phyloP scores from a whole-genome alignment of 2,329 filamentous ascomycete species.

The Xylariaceae sp. region DNA sequence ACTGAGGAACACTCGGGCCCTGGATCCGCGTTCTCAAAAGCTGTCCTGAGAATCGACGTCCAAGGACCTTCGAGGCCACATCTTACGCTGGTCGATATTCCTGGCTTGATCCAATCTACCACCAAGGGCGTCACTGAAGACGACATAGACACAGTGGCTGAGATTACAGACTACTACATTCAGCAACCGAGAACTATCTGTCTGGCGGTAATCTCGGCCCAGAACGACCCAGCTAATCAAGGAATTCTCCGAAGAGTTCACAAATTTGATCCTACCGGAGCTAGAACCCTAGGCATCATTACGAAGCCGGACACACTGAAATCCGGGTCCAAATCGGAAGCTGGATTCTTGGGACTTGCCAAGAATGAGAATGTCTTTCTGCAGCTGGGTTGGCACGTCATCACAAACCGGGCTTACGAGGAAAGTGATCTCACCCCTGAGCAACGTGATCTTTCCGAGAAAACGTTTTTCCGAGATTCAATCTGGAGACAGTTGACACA shows the following conservation, averaged over 20 bases:
- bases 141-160: constrained; percentile 23
- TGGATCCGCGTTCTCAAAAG: constrained; percentile 2
- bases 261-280: constrained; percentile 30
- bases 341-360: too few species aligned
- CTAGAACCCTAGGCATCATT: constrained; percentile 41
- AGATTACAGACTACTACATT: constrained; percentile 36
- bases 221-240: constrained; percentile 40
- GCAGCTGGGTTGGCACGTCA: constrained; percentile 20
- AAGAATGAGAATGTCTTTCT: constrained; percentile 29
- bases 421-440: too few species aligned
- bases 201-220: constrained; percentile 42
- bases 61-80: constrained; percentile 7
- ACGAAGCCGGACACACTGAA: constrained; percentile 39
- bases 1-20: too few species aligned
- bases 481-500: too few species aligned
- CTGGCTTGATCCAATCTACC: constrained; percentile 27
- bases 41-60: constrained; percentile 14
- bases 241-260: constrained; percentile 35
- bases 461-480: too few species aligned
- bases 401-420: too few species aligned
- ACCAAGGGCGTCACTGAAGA: constrained; percentile 22
- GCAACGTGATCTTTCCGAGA: too few species aligned
- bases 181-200: constrained; percentile 40
- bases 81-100: constrained; percentile 30
- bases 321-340: constrained; percentile 29